Percentiles rank a stretch among this genome's conserved stretches.
Conservation (phyloP, 1,284 basidiomycete species). For the Apiotrichum veenhuisii region DNA sequence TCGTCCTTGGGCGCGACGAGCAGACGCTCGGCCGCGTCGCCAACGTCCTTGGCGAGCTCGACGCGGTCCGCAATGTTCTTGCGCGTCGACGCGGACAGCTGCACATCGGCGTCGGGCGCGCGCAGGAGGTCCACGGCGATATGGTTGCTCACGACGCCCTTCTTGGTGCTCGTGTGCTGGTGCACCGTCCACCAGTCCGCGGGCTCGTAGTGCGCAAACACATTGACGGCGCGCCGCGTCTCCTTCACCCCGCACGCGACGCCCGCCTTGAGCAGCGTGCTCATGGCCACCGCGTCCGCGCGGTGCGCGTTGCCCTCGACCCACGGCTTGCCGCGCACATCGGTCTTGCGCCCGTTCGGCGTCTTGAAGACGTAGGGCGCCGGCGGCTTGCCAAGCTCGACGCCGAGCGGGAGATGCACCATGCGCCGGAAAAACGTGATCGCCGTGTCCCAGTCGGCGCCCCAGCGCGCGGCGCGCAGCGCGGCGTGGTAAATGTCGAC, state of each 20-base stretch:
- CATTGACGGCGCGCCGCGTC: slow-evolving; percentile 19
- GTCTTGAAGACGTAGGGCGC: slow-evolving; percentile 10
- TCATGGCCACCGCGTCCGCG: slow-evolving; percentile 22
- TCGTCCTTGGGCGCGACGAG: neutral
- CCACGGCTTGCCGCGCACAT: slow-evolving; percentile 20
- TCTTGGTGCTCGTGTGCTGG: neutral
- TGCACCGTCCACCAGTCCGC: slow-evolving; percentile 3
- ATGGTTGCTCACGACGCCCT: neutral
- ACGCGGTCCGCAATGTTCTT: neutral
- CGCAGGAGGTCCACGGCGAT: neutral
- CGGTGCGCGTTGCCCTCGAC: slow-evolving; percentile 7
- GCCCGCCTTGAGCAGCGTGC: slow-evolving; percentile 29
- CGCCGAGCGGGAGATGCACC: slow-evolving; percentile 22
- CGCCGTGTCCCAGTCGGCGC: slow-evolving; percentile 32
- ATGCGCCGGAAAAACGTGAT: slow-evolving; percentile 30
- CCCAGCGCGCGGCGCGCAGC: slow-evolving; percentile 33
- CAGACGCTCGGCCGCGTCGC: slow-evolving; percentile 6
- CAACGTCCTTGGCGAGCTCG: slow-evolving; percentile 13
- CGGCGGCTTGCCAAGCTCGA: slow-evolving; percentile 10
- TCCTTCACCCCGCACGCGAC: slow-evolving; percentile 19
- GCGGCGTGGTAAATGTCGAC: slow-evolving; percentile 22
- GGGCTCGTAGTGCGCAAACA: slow-evolving; percentile 15
- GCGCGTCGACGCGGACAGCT: neutral
- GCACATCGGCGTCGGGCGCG: neutral
- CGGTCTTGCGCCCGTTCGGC: slow-evolving; percentile 20